Percentiles rank a stretch among this genome's conserved stretches.
Evolutionary conservation across 2,329 filamentous ascomycete species (phyloP).

Genomic region (Anisogramma anomala): DNA sequence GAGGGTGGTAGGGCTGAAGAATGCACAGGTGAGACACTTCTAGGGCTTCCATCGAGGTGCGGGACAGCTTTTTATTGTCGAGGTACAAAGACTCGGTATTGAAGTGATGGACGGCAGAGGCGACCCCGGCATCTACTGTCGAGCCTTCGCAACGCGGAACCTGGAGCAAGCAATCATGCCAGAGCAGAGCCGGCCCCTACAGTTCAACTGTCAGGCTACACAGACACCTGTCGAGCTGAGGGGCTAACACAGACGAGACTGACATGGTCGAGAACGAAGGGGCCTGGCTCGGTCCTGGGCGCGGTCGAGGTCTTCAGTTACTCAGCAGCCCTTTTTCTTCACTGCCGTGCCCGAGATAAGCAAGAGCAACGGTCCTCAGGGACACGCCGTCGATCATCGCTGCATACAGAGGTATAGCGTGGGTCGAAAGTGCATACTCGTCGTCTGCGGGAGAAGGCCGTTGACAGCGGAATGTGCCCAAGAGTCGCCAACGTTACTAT

Average conservation of each 20-base stretch:
- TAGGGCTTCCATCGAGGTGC: not conserved
- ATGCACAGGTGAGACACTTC: slow-evolving; percentile 2
- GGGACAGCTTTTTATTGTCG: slow-evolving; percentile 1
- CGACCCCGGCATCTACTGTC: slow-evolving; percentile 5
- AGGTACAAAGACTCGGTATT: slow-evolving; percentile 1
- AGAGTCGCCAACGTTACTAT: not conserved
- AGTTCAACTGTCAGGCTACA: not conserved
- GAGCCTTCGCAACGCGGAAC: not conserved
- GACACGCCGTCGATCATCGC: not conserved
- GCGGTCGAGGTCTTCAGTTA: too few relatives aligned
- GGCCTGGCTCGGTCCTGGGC: too few relatives aligned
- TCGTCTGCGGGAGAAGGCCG: not conserved
- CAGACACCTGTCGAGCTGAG: not conserved
- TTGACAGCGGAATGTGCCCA: not conserved
- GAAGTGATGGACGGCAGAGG: not conserved
- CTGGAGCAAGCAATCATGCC: not conserved
- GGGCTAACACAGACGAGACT: not conserved
- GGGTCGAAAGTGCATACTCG: too few relatives aligned
- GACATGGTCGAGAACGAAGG: not conserved
- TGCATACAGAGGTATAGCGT: not conserved
- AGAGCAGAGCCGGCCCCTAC: not conserved
- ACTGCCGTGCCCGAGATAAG: not conserved
- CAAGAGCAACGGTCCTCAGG: too few relatives aligned
- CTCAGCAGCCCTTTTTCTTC: too few relatives aligned
- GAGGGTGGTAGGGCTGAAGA: not conserved